phyloP scores from a whole-genome alignment of 352 stramenopile genomes.

The Thraustochytrium striatum region DNA sequence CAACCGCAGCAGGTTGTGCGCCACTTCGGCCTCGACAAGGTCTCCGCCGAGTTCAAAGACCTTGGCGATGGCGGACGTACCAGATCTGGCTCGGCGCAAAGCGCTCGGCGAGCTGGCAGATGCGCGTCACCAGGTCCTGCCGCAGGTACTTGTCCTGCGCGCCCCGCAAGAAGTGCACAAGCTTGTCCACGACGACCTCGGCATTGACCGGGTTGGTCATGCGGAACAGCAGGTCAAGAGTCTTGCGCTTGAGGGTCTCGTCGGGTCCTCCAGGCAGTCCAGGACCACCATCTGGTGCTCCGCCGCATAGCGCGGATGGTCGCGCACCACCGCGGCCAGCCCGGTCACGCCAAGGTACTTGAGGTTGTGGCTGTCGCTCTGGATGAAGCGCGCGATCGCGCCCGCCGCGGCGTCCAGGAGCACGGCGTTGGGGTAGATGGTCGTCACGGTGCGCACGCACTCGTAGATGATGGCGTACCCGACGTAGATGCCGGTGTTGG shows the following conservation, averaged over 20 bases:
- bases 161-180: slow-evolving; percentile 89
- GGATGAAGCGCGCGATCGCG: slow-evolving; percentile 89
- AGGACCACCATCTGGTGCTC: slow-evolving; percentile 99
- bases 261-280: slow-evolving; percentile 99
- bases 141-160: slow-evolving; percentile 95
- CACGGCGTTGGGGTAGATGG: slow-evolving; percentile 97
- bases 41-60: slow-evolving; percentile 92
- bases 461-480: slow-evolving; percentile 99
- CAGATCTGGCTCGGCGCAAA: slow-evolving; percentile 95
- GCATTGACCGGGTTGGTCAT: slow-evolving; percentile 99
- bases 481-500: slow-evolving; percentile 98
- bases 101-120: slow-evolving; percentile 95
- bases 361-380: slow-evolving; percentile 88
- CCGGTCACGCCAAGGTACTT: slow-evolving; percentile 98
- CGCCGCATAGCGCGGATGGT: slow-evolving; percentile 90
- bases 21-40: slow-evolving; percentile 91
- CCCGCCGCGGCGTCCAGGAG: slow-evolving; percentile 61
- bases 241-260: slow-evolving; percentile 97
- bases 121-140: slow-evolving; percentile 90
- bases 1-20: slow-evolving; percentile 95
- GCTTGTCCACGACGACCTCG: slow-evolving; percentile 98
- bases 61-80: slow-evolving; percentile 96
- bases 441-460: slow-evolving; percentile 95
- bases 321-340: slow-evolving; percentile 95
- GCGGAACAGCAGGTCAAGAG: slow-evolving; percentile 74